A percentile compares a stretch with the other conserved stretches of the same genome.
These are phyloP conservation scores for Pseudopyrenochaeta lycopersici DNA, from an alignment of 2,329 filamentous ascomycete genomes.

Conservation along the genomic window DNA sequence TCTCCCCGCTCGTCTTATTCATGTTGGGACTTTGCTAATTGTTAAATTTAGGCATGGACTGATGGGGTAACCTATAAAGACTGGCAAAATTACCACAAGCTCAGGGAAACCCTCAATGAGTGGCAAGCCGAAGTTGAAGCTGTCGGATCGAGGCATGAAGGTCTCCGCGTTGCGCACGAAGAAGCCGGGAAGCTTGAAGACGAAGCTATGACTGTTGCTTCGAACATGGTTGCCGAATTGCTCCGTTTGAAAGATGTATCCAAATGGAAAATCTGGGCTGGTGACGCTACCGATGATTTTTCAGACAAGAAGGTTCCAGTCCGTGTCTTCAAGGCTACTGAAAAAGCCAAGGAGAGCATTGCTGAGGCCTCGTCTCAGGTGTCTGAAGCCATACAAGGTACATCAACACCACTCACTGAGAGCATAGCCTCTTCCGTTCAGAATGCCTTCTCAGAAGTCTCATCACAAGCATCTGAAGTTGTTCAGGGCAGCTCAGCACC, in stretches of 20 bases:
- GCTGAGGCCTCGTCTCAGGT: conserved; percentile 48
- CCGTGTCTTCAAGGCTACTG: conserved; percentile 58
- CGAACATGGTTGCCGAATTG: conserved; percentile 81
- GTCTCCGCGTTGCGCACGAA: conserved; percentile 72
- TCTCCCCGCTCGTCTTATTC: too few relatives aligned
- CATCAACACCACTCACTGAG: conserved; percentile 41
- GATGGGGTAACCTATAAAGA: conserved; percentile 96
- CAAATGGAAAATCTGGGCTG: conserved; percentile 80
- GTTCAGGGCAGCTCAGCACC: conserved; percentile 43
- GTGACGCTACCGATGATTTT: conserved; percentile 81
- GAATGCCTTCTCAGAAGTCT: conserved; percentile 45
- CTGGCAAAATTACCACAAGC: conserved; percentile 91
- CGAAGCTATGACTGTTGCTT: conserved; percentile 80
- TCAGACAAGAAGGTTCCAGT: conserved; percentile 71
- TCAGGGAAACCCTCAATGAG: conserved; percentile 82
- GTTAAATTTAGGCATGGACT: conserved; percentile 73
- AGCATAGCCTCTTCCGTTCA: conserved; percentile 50
- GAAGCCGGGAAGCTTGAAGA: conserved; percentile 76
- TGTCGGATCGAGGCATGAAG: conserved; percentile 77
- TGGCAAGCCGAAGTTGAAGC: conserved; percentile 86
- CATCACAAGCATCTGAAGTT: conserved; percentile 39
- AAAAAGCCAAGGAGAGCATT: conserved; percentile 52
- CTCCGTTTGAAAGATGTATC: conserved; percentile 82
- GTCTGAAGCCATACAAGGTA: conserved; percentile 46
- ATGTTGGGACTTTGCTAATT: neutral